Conservation (phyloP, 345 rosid species). For the Populus ilicifolia region DNA sequence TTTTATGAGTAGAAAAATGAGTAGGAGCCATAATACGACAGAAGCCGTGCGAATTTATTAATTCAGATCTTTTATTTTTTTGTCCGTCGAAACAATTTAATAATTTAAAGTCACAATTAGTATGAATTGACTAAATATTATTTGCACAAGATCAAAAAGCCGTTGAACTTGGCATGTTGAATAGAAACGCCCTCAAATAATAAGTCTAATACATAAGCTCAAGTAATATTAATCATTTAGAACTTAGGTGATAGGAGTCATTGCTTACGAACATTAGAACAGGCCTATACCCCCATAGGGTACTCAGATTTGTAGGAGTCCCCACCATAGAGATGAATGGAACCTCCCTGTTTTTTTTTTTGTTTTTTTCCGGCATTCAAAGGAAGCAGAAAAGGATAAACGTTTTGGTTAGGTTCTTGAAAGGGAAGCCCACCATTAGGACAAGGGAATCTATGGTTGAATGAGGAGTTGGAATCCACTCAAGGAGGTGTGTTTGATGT, state of each 20-base stretch:
- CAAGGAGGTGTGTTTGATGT: conserved; percentile 28
- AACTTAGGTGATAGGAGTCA: background rate
- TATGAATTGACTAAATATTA: background rate
- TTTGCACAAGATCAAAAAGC: conserved; percentile 19
- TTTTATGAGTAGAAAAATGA: conserved; percentile 14
- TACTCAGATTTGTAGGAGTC: conserved; percentile 29
- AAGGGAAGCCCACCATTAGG: conserved; percentile 53
- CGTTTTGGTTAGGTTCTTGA: conserved; percentile 44
- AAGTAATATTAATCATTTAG: background rate
- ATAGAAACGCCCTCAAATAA: background rate
- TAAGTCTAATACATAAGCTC: background rate
- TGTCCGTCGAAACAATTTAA: background rate
- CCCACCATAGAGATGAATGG: conserved; percentile 12
- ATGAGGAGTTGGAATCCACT: conserved; percentile 83
- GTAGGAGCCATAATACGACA: conserved; percentile 25
- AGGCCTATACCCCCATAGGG: conserved; percentile 23
- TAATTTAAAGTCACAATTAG: conserved; percentile 7
- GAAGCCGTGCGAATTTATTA: background rate
- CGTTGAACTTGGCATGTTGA: conserved; percentile 7
- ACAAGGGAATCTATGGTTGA: conserved; percentile 40
- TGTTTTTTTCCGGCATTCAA: background rate
- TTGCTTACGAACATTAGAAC: conserved; percentile 7
- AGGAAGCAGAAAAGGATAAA: background rate
- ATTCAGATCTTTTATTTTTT: background rate
- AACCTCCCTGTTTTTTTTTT: background rate